phyloP scores from a whole-genome alignment of 148 eudicot species.

The Amaranthus palmeri region DNA sequence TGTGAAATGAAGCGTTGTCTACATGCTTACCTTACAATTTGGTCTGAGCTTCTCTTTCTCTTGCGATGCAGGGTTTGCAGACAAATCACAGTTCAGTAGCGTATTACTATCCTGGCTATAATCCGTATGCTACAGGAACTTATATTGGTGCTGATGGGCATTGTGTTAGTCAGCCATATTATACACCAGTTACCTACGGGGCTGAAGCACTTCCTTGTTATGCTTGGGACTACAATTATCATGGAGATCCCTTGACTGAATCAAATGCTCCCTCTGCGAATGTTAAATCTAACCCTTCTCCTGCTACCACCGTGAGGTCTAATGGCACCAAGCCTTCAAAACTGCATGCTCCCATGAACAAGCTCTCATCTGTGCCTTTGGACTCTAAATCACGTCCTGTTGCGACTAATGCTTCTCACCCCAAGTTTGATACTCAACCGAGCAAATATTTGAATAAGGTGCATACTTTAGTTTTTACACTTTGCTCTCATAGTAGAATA shows the following conservation, averaged over 20 bases:
- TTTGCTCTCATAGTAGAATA: not conserved
- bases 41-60: not conserved
- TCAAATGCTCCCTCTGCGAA: slow-evolving; percentile 17
- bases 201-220: slow-evolving; percentile 55
- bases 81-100: slow-evolving; percentile 50
- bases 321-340: slow-evolving; percentile 37
- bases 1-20: not conserved
- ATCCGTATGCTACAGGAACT: slow-evolving; percentile 51
- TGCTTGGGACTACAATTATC: slow-evolving; percentile 51
- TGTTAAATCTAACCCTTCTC: slow-evolving; percentile 16
- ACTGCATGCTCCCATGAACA: slow-evolving; percentile 27
- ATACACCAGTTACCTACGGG: slow-evolving; percentile 46
- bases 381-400: slow-evolving; percentile 45
- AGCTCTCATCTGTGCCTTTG: slow-evolving; percentile 28
- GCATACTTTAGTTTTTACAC: not conserved
- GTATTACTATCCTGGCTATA: slow-evolving; percentile 57
- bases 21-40: not conserved
- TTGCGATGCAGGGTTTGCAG: slow-evolving; percentile 45
- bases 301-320: slow-evolving; percentile 18
- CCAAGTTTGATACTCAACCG: slow-evolving; percentile 37
- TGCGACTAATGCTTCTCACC: slow-evolving; percentile 36
- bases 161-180: slow-evolving; percentile 41
- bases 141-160: slow-evolving; percentile 54
- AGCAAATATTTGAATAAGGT: slow-evolving; percentile 35
- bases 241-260: slow-evolving; percentile 25